phyloP scores from a whole-genome alignment of 2,329 filamentous ascomycete genomes.

The Exophiala viscosa region DNA sequence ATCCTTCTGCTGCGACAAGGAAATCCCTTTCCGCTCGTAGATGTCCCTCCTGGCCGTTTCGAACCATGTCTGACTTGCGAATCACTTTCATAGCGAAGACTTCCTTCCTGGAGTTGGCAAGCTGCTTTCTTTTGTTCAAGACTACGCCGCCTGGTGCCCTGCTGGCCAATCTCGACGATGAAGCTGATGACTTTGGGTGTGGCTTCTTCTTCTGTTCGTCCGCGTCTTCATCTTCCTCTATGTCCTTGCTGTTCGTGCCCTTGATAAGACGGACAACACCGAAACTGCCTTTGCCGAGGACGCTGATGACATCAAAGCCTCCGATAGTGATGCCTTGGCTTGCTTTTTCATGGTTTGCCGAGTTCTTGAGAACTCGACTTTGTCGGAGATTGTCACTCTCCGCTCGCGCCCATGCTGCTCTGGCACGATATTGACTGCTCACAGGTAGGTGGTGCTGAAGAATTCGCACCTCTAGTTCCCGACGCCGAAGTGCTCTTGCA shows the following conservation, averaged over 20 bases:
- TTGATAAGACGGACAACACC: slow-evolving; percentile 84
- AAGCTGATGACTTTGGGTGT: neutral
- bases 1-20: slow-evolving; percentile 81
- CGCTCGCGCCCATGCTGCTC: slow-evolving; percentile 58
- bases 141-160: too few relatives aligned
- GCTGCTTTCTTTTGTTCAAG: slow-evolving; percentile 1
- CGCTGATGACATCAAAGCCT: slow-evolving; percentile 75
- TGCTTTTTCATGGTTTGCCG: slow-evolving; percentile 44
- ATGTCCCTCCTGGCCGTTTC: slow-evolving; percentile 87
- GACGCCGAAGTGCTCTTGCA: slow-evolving; percentile 59
- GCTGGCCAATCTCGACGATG: too few relatives aligned
- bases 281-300: slow-evolving; percentile 91
- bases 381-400: slow-evolving; percentile 76
- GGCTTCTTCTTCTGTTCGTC: slow-evolving; percentile 5
- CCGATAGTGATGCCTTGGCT: slow-evolving; percentile 53
- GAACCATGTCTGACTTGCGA: slow-evolving; percentile 86
- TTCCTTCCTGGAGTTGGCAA: slow-evolving; percentile 42
- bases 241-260: slow-evolving; percentile 48
- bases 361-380: slow-evolving; percentile 64
- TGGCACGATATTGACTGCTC: slow-evolving; percentile 34
- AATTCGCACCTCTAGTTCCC: slow-evolving; percentile 62
- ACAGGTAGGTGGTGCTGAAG: slow-evolving; percentile 28
- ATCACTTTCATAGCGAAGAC: slow-evolving; percentile 98
- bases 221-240: neutral
- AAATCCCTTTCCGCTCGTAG: slow-evolving; percentile 88